phyloP scores from a whole-genome alignment of 805 yeast species.

The Yueomyces sinensis region DNA sequence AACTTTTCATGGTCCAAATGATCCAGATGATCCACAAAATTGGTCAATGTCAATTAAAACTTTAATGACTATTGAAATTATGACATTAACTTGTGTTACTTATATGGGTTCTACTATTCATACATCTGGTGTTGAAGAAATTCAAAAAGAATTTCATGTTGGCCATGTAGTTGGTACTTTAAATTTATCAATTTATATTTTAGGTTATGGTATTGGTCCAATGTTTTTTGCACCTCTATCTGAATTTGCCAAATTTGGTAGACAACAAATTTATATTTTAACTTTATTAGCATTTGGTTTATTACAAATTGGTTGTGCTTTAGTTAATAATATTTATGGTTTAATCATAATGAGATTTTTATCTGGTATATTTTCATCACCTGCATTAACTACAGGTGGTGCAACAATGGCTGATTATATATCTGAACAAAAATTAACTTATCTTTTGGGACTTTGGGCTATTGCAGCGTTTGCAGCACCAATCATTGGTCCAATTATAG shows the following conservation, averaged over 20 bases:
- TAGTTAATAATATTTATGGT: constrained; percentile 36
- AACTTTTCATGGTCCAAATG: constrained; percentile 24
- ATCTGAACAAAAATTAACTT: constrained; percentile 28
- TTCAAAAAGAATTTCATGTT: constrained; percentile 34
- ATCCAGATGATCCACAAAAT: constrained; percentile 42
- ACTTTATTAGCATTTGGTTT: constrained; percentile 35
- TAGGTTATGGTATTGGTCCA: constrained; percentile 54
- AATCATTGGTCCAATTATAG: constrained; percentile 41
- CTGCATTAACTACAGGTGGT: constrained; percentile 45
- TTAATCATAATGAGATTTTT: constrained; percentile 38
- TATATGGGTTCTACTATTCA: constrained; percentile 46
- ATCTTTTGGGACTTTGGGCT: constrained; percentile 39
- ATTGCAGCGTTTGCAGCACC: constrained; percentile 44
- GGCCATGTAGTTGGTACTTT: constrained; percentile 33
- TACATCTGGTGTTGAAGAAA: constrained; percentile 36
- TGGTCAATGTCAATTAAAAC: constrained; percentile 36
- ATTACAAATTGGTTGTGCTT: constrained; percentile 45
- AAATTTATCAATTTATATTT: constrained; percentile 40
- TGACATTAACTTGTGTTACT: constrained; percentile 36
- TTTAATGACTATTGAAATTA: constrained; percentile 27
- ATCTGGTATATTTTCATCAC: constrained; percentile 42
- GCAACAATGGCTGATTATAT: constrained; percentile 42
- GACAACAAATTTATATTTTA: constrained; percentile 35
- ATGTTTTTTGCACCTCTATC: constrained; percentile 45
- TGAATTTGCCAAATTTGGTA: constrained; percentile 40